These are phyloP conservation scores for Madurella fahalii DNA, from an alignment of 2,329 filamentous ascomycete species.

Conservation along the genomic window DNA sequence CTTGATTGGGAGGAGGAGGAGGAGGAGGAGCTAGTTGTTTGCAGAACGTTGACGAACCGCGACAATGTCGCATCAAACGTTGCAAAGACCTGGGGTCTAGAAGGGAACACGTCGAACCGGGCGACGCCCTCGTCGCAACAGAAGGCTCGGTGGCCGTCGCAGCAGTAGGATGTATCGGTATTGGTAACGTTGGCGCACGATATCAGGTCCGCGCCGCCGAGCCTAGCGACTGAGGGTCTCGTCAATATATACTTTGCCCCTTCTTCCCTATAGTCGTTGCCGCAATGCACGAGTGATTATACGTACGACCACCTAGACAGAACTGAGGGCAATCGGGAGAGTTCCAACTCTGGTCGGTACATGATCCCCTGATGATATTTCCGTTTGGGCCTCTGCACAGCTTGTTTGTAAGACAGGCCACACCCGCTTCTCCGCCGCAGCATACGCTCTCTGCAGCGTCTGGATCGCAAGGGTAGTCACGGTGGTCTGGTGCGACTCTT, in stretches of 20 bases:
- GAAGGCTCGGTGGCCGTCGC: constrained; percentile 1
- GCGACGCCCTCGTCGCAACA: constrained; percentile 7
- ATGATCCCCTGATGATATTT: constrained; percentile 4
- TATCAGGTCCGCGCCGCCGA: constrained; percentile 5
- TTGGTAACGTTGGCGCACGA: constrained; percentile 10
- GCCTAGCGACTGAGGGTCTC: not conserved
- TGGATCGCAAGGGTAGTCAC: constrained; percentile 12
- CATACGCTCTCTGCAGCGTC: constrained; percentile 7
- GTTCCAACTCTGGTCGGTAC: constrained; percentile 4
- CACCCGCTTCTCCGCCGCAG: not conserved
- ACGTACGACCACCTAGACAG: constrained; percentile 2
- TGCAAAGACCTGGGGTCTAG: not conserved
- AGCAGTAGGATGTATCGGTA: constrained; percentile 14
- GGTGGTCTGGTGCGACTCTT: not conserved
- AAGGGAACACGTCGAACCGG: constrained; percentile 7
- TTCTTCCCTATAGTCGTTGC: no score
- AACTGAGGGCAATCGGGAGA: constrained; percentile 1
- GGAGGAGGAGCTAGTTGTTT: not conserved
- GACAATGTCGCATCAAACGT: not conserved
- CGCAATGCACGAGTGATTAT: no score
- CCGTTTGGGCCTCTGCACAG: constrained; percentile 8
- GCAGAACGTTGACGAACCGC: not conserved
- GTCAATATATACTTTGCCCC: not conserved
- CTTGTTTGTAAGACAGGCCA: constrained; percentile 10
- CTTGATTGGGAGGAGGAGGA: no score